Conservation (phyloP, 2,329 filamentous ascomycete genomes). For the Elsinoe perseae region DNA sequence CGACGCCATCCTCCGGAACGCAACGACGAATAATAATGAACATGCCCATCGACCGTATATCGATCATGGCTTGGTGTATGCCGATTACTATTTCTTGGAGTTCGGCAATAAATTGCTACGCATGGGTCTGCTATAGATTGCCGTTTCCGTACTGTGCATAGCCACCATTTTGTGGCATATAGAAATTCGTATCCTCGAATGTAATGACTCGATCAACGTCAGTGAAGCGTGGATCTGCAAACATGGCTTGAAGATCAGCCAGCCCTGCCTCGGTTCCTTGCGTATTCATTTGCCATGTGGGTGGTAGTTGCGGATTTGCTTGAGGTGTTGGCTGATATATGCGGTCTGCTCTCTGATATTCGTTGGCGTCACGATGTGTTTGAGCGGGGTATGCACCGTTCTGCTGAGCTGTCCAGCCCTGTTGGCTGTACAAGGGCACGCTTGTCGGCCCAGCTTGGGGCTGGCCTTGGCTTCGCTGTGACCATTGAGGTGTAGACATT, state of each 20-base stretch:
- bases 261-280: background rate
- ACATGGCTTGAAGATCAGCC: background rate
- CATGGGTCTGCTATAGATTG: constrained; percentile 10
- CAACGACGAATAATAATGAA: constrained; percentile 43
- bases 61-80: constrained; percentile 44
- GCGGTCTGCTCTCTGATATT: background rate
- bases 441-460: background rate
- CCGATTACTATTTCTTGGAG: constrained; percentile 43
- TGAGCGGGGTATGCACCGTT: background rate
- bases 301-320: background rate
- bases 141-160: constrained; percentile 2
- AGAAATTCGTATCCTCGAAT: constrained; percentile 8
- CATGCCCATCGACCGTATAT: constrained; percentile 39
- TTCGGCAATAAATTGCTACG: constrained; percentile 42
- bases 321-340: background rate
- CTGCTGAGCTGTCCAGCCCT: background rate
- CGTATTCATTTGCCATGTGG: background rate
- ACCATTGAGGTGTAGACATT: background rate
- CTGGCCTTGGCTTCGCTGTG: background rate
- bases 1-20: constrained; percentile 41
- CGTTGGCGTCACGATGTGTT: background rate
- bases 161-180: constrained; percentile 2
- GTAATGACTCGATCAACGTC: constrained; percentile 2
- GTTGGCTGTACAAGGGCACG: background rate
- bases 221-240: background rate